Percentiles rank a stretch among this genome's conserved stretches.
Conservation (phyloP, 2,329 filamentous ascomycete species). For the Dissoconium aciculare region DNA sequence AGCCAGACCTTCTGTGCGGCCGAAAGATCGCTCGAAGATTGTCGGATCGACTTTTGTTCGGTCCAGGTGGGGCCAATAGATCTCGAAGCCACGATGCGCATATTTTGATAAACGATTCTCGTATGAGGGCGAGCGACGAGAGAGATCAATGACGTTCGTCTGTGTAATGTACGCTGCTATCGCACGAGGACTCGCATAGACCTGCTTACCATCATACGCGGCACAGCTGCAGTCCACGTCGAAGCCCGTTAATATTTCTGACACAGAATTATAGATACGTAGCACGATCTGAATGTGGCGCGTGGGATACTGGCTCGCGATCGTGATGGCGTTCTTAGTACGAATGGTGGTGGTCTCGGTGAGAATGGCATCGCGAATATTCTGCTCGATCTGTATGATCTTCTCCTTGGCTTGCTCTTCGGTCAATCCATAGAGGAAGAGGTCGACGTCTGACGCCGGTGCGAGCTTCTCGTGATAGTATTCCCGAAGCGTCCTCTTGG, state of each 20-base stretch:
- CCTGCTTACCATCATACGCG: conserved; percentile 66
- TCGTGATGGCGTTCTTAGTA: conserved; percentile 77
- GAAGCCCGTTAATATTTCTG: conserved; percentile 75
- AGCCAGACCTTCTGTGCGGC: conserved; percentile 59
- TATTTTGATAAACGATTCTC: conserved; percentile 80
- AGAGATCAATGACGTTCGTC: conserved; percentile 64
- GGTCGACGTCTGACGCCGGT: conserved; percentile 72
- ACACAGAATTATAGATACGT: conserved; percentile 68
- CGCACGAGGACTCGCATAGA: conserved; percentile 64
- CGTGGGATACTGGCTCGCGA: conserved; percentile 59
- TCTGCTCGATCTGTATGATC: conserved; percentile 65
- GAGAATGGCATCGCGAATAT: conserved; percentile 61
- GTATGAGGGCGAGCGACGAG: conserved; percentile 68
- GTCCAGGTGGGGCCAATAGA: conserved; percentile 63
- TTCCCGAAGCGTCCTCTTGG: conserved; percentile 28
- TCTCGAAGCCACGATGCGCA: conserved; percentile 68
- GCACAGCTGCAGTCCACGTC: conserved; percentile 75
- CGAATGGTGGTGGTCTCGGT: conserved; percentile 72
- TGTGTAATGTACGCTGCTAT: conserved; percentile 69
- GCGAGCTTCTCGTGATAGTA: conserved; percentile 74
- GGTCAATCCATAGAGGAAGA: conserved; percentile 68
- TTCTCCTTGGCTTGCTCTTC: conserved; percentile 68
- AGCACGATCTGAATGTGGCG: conserved; percentile 77
- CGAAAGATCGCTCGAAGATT: conserved; percentile 71
- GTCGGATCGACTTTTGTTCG: conserved; percentile 67